Base-by-base conservation (phyloP, 23 red algal genomes). In the Agarophyton chilense region DNA sequence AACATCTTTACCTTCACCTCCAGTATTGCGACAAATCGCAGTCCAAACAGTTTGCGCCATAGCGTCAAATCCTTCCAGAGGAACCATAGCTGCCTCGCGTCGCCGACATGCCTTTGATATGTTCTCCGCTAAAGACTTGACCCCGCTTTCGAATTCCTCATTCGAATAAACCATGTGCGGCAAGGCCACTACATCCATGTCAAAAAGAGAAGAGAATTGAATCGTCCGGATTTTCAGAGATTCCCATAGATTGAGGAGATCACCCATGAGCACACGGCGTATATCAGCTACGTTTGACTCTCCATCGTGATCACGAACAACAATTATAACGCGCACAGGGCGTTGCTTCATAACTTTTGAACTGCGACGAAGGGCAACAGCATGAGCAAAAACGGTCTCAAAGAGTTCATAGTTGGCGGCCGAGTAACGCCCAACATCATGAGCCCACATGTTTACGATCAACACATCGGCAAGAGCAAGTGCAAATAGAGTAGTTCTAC, bases 391-490 rank as follows among this genome's bases (percentile, higher is more conserved):
- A 6, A 99, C 97, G 2, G 83, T 81, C n/a, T 87, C 72, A 47
- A 96, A 90, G 9, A 95, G 83, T n/a, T 94, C 90, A 54, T 90
- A 93, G 56, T 93, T 99, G 63, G 97, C 88, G 6, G 93, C 93
- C 24, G 84, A 87, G 67, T 93, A 60, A n/a, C 97, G 81, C 39
- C 97, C 97, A 8, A 99, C 78, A 86, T 99, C 97, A 74, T 96
- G 94, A 28, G 83, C 82, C 90, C 93, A 99, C 89, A 99, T 82
- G 72, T 99, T 99, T 17, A 99, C 75, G 18, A 99, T 29, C 21
- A 99, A 67, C 3, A 94, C 74, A 81, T 99, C 97, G 21, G 84
- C 68, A 39, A 95, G 49, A 42, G 81, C 83, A 46, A 95, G 83
- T 22, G 91, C 79, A 76, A 99, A 94, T 1, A 99, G 77, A 51